Evolutionary conservation across 371 early-diverging fungal species (phyloP), one percentile per base, ranked within the genome.

Genomic region (Mucor plumbeus): DNA sequence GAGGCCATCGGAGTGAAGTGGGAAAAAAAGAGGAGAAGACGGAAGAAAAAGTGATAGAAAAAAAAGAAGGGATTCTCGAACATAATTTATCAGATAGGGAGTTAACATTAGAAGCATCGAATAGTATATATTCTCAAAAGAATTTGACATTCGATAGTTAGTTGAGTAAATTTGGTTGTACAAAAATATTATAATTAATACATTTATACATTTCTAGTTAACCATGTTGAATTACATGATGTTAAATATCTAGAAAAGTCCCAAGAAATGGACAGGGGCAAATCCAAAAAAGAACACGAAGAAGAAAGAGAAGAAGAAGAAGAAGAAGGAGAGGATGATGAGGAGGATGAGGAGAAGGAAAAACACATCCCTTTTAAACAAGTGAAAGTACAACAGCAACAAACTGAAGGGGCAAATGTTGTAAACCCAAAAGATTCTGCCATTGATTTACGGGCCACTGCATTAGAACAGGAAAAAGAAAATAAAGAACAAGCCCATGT

Each of bases 361-460:
- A 43, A 15, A 15, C 6, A 3, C 15, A 43, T 48, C 48, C 48
- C 48, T 48, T 17, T 17, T 19, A 21, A 21, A 17, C 48, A 26
- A 60, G 31, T 31, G 15, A 9, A 43, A 59, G 1, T 19, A 57
- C 38, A 57, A 57, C 47, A 47, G 21, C n/a, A 64, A 50, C 13
- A 44, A 19, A 7, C 31, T 34, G 48, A 64, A 39, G 41, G 38
- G 35, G 56, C 35, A 5, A 40, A 33, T 17, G 31, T 39, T 21
- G 36, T 34, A 35, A 59, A 43, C 13, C 33, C 40, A n/a, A 59
- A 60, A 41, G 66, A 66, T 38, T 66, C 66, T 11, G 66, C 66
- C 11, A 66, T 66, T 54, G 66, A 66, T 43, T 53, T 66, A 43
- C 54, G 54, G 41, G 10, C 54, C 21, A 53, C 58, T 26, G 35